Percentiles rank a stretch among this genome's conserved stretches.
These are phyloP conservation scores for Plantago coronopus DNA, from an alignment of 305 asterid species.

Conservation along the genomic window DNA sequence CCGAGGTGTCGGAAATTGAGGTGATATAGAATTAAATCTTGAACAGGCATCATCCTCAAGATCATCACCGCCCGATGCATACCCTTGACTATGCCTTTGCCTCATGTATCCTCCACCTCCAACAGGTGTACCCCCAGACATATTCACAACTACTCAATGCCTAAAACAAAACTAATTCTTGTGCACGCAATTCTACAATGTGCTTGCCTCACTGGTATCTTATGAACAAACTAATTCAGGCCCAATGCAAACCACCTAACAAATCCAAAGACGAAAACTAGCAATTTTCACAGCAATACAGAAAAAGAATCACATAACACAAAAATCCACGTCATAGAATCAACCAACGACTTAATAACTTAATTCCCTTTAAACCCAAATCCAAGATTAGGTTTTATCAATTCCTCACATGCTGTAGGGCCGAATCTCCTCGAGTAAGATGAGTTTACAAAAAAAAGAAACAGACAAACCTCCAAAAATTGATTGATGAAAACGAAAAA, in stretches of 20 bases:
- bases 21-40: constrained; percentile 26
- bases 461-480: constrained; percentile 4
- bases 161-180: background rate
- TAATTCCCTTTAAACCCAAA: constrained; percentile 27
- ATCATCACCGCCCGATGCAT: constrained; percentile 58
- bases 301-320: constrained; percentile 9
- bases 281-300: background rate
- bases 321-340: constrained; percentile 24
- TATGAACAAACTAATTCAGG: constrained; percentile 10
- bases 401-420: background rate
- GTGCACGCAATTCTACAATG: constrained; percentile 9
- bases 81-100: constrained; percentile 63
- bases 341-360: constrained; percentile 2
- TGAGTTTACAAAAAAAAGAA: background rate
- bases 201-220: background rate
- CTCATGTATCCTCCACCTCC: constrained; percentile 53
- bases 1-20: constrained; percentile 30
- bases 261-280: constrained; percentile 15
- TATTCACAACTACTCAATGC: constrained; percentile 21
- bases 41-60: constrained; percentile 71
- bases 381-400: constrained; percentile 20
- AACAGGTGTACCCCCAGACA: constrained; percentile 60
- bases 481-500: constrained; percentile 1
- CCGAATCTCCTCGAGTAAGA: background rate
- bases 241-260: constrained; percentile 4